Base-by-base conservation (phyloP, 2,329 filamentous ascomycete species). In the Sphaerulina populicola region DNA sequence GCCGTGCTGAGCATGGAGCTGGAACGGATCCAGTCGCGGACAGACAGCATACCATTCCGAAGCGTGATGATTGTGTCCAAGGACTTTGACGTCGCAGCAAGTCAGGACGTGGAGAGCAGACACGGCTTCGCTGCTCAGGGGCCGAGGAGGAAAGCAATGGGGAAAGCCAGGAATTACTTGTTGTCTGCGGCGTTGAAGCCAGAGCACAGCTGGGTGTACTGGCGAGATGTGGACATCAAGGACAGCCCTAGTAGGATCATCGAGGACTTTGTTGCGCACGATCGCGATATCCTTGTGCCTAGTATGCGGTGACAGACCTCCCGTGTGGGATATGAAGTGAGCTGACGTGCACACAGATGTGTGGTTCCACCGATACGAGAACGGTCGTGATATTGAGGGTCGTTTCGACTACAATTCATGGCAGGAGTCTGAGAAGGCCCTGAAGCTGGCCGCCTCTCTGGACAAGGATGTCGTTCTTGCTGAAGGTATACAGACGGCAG, bases 401-500 rank as follows among this genome's bases (percentile, higher is more conserved):
- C 83, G 88, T 78, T 98, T 97, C 66, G 93, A 98, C 69, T 98
- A 98, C 75, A 98, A 98, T 72, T 97, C 93, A 1, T 98, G 93
- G 93, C 80, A 94, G 62, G 93, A 98, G 72, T 91, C 91, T 8
- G 84, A 90, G 46, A 86, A 91, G 69, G 89, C 80, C 43, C 80
- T 85, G 53, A 85, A 83, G 64, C 77, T 97, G 48, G 77, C 84
- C n/a, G 73, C 78, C 5, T 80, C 74, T 47, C 76, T 97, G 15
- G 78, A 85, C 59, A 90, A 88, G 66, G 82, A 96, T 62, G 76
- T 86, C 18, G 77, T 98, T 52, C 77, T 98, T 29, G 93, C 88
- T 21, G 93, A 98, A 77, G 93, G 86, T 86, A 70, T 33, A 44
- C 29, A 5, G 9, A 14, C 29, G 10, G 41, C 50, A 53, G 21